These are phyloP conservation scores for Umbelopsis sp. DNA, from an alignment of 371 early-diverging fungal species.

Conservation along the genomic window DNA sequence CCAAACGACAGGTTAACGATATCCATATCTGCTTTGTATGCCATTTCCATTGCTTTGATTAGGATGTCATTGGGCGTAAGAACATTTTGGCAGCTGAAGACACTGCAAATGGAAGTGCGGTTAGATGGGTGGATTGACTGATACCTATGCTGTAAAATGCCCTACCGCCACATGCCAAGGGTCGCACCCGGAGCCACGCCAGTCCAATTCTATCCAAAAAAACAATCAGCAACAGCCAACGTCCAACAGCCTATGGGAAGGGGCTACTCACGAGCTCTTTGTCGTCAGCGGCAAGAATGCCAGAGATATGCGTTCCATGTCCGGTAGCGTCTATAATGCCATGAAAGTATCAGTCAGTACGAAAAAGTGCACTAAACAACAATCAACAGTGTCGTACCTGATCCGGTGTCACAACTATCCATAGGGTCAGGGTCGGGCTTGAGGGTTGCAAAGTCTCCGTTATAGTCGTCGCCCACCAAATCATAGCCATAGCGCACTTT, in stretches of 20 bases:
- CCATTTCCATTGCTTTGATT: conserved; percentile 71
- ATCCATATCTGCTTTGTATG: conserved; percentile 71
- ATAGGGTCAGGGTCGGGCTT: conserved; percentile 35
- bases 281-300: conserved; percentile 67
- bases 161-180: conserved; percentile 14
- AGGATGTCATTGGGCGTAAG: conserved; percentile 61
- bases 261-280: neutral
- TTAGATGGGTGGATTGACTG: neutral
- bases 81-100: conserved; percentile 1
- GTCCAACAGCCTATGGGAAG: neutral
- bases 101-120: neutral
- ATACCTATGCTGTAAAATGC: no score
- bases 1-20: conserved; percentile 46
- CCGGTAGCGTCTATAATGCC: conserved; percentile 22
- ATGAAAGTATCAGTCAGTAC: neutral
- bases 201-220: conserved; percentile 32
- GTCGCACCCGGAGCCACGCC: conserved; percentile 69
- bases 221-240: no score
- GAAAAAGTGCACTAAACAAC: neutral
- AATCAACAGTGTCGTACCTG: neutral
- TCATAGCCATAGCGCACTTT: conserved; percentile 69
- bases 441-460: conserved; percentile 28
- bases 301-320: conserved; percentile 52
- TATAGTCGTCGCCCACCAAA: conserved; percentile 58
- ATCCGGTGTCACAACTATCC: conserved; percentile 30